A percentile compares a stretch with the other conserved stretches of the same genome.
phyloP scores from a whole-genome alignment of 139 green algal species.

The Klebsormidium nitens region DNA sequence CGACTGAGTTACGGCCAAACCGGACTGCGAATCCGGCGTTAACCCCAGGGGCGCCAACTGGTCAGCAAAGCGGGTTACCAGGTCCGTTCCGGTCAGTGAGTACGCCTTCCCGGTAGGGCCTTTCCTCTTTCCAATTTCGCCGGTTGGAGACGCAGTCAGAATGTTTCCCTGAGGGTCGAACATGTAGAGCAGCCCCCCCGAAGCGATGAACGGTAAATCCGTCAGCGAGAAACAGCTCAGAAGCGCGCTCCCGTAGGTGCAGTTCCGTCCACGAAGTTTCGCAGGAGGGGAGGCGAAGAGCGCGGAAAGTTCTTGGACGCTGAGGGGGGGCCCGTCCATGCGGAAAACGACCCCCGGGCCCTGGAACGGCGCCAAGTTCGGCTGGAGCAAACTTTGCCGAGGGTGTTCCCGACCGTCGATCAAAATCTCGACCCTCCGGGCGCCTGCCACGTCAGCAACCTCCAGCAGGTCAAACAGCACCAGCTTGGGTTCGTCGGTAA shows the following conservation, averaged over 20 bases:
- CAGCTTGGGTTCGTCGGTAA: constrained; percentile 11
- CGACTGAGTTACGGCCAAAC: too few species aligned
- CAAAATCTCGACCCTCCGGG: constrained; percentile 37
- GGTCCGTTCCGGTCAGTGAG: constrained; percentile 38
- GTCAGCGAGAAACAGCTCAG: constrained; percentile 44
- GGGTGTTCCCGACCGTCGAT: constrained; percentile 49
- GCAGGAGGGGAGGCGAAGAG: constrained; percentile 27
- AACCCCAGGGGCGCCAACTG: constrained; percentile 43
- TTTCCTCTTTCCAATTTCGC: constrained; percentile 1
- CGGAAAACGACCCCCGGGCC: constrained; percentile 57
- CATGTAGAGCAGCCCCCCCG: constrained; percentile 48
- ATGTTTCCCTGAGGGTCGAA: constrained; percentile 57
- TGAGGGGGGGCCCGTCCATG: constrained; percentile 42
- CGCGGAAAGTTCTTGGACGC: constrained; percentile 41
- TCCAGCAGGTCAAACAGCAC: constrained; percentile 55
- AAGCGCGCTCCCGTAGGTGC: constrained; percentile 42
- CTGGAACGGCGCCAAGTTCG: constrained; percentile 52
- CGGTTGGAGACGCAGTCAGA: too few species aligned
- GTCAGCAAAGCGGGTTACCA: constrained; percentile 50
- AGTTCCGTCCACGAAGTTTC: constrained; percentile 21
- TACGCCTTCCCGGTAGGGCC: constrained; percentile 42
- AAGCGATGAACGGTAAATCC: constrained; percentile 39
- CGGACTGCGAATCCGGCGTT: too few species aligned
- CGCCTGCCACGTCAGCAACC: constrained; percentile 48
- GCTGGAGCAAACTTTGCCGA: constrained; percentile 51